Evolutionary conservation across 441 rosid species (phyloP), one percentile per base, ranked within the genome.

Genomic region (Aleurites moluccanus): DNA sequence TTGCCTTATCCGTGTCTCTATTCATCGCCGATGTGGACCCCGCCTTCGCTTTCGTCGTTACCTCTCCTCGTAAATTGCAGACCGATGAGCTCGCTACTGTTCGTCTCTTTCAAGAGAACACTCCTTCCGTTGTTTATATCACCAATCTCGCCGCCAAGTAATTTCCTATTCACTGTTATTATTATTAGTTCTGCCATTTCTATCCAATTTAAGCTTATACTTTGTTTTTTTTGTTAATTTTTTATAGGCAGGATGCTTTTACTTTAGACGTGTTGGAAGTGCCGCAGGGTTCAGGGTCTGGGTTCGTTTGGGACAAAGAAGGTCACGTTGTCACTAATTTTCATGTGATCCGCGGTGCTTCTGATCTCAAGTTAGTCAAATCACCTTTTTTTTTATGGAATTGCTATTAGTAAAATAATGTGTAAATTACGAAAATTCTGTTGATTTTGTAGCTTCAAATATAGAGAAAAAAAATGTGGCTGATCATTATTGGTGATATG

Each of bases 271-370:
- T 95, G 57, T 82, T 95, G 80, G 98, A 95, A 88, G 99, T 95
- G 73, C 97, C 99, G 0, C 99, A 95, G 83, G 99, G 98, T 3
- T 92, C 98, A 49, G 98, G 99, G 25, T 95, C 99, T 20, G 98
- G 98, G 52, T 95, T 95, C 79, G 94, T 95, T 53, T 95, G 98
- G 98, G 98, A 95, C 80, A 88, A 82, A 73, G 72, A 82, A 2
- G 99, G 99, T 56, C 92, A 93, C 84, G 47, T 96, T 72, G 99
- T 96, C 73, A 96, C 99, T 69, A 96, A 96, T 80, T 96, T 84
- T 80, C 98, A 96, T 74, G 99, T 96, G 56, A 96, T 96, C 70
- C 98, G 98, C 55, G 98, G 95, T 38, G 99, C 98, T 80, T 96
- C 99, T 74, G 99, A 96, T 86, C 92, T 96, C 89, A 91, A 80